Evolutionary conservation across 352 stramenopile genomes (phyloP).

Genomic region (Globisporangium lucens): DNA sequence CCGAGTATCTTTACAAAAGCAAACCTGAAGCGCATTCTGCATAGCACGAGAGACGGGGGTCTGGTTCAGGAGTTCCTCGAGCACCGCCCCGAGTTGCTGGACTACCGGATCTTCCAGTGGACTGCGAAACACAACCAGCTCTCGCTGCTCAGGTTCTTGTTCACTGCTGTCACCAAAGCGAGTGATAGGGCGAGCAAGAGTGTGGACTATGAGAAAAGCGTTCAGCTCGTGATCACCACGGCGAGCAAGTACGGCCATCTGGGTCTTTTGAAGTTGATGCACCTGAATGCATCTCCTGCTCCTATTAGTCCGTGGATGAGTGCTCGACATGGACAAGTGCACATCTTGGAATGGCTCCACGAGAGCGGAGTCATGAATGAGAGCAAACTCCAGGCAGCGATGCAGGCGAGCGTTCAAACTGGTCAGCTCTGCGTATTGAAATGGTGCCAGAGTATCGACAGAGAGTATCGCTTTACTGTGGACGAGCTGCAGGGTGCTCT

Average conservation of each 20-base stretch:
- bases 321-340: slow-evolving; percentile 1
- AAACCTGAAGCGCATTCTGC: slow-evolving; percentile 4
- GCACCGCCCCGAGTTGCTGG: background rate
- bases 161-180: background rate
- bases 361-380: background rate
- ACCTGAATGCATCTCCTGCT: background rate
- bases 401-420: background rate
- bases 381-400: background rate
- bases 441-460: background rate
- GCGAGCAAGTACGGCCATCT: slow-evolving; percentile 4
- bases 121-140: background rate
- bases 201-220: background rate
- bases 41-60: background rate
- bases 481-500: background rate
- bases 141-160: background rate
- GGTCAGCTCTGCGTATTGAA: background rate
- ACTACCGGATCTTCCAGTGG: background rate
- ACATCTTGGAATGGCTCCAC: slow-evolving; percentile 7
- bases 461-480: background rate
- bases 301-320: background rate
- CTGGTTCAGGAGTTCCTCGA: slow-evolving; percentile 6
- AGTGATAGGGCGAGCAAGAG: background rate
- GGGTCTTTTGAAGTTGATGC: background rate
- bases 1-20: background rate
- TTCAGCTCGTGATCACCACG: background rate